Evolutionary conservation across 2,329 filamentous ascomycete species (phyloP), one percentile per base, ranked within the genome.

Genomic region (Xylariaceae sp.): DNA sequence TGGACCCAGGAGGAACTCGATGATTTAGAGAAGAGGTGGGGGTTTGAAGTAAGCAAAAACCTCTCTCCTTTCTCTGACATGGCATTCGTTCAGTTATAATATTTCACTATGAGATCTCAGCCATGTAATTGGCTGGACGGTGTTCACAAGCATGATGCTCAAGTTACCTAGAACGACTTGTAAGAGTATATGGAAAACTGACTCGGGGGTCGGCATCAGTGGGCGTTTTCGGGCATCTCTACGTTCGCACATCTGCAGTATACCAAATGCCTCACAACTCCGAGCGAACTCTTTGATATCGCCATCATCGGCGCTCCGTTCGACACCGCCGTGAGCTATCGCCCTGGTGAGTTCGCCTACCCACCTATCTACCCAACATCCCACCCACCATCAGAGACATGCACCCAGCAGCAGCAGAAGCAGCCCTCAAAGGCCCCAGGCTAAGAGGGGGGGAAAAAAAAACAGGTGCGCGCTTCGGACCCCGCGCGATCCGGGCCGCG

Each of bases 401-500:
- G 6, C 12, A 23, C 16, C 32, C 20, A 16, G 6, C 32, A 26
- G 20, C 19, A n/a, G n/a, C n/a, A n/a, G n/a, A n/a, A n/a, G n/a
- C n/a, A n/a, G n/a, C 19, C n/a, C 10, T 45, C 10, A 21, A 18
- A 26, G n/a, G n/a, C n/a, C n/a, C 23, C 9, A 7, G 53, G 20
- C 48, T 54, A 37, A 53, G n/a, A n/a, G n/a, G n/a, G n/a, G n/a
- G n/a, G n/a, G n/a, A n/a, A 32, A 23, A 26, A 20, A 21, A n/a
- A 29, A 29, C 50, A 79, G 81, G 88, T 40, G 89, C 89, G 16
- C 85, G 93, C 7, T 96, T 96, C 70, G 93, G 93, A 0, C 93
- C 93, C 32, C 86, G 91, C 44, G 90, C 91, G 42, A 96, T 97
- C 68, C 88, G 93, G 53, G 87, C 90, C 40, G 92, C 91, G 41